Evolutionary conservation across 2,329 filamentous ascomycete species (phyloP), one percentile per base, ranked within the genome.

Genomic region (Epichloe baconii): DNA sequence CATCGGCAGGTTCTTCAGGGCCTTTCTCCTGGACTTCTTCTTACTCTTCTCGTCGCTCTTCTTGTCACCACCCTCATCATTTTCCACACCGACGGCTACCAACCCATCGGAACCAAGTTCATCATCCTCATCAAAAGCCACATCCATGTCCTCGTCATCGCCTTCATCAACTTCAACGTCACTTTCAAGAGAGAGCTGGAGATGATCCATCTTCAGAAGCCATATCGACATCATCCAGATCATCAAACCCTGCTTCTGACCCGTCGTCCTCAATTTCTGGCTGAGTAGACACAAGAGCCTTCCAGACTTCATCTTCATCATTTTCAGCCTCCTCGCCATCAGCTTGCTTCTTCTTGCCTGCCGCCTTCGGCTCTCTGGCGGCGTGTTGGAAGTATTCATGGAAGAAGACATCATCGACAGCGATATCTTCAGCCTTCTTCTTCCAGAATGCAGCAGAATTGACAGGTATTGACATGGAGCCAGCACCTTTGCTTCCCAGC

Each of bases 321-420:
- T 76, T 73, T 23, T 74, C 76, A 4, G 68, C 70, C 3, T 71
- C 73, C 34, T 62, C 65, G 47, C 72, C 72, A 61, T 75, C 78
- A 57, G 75, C 72, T 31, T 47, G 15, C 48, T 71, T 69, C 65
- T 79, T 76, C 68, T 78, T 78, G 59, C 76, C 75, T 60, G 21
- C 8, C 5, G 48, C 7, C 63, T 84, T 78, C 52, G 66, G 65
- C 48, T 75, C 71, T 67, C 82, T 88, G 55, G 82, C 81, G 51
- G 86, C 70, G 55, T 83, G 79, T 54, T 80, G 83, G 70, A 98
- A 98, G 78, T 98, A 98, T 58, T 88, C 83, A 68, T 98, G 93
- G 79, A 98, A 98, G 79, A 98, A 98, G 40, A 89, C 86, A 64
- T 98, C 93, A 57, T 98, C 90, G 0, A 83, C 88, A 3, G 86